A percentile compares a stretch with the other conserved stretches of the same genome.
Conservation (phyloP, 305 asterid genomes). For the Fraxinus ornus region DNA sequence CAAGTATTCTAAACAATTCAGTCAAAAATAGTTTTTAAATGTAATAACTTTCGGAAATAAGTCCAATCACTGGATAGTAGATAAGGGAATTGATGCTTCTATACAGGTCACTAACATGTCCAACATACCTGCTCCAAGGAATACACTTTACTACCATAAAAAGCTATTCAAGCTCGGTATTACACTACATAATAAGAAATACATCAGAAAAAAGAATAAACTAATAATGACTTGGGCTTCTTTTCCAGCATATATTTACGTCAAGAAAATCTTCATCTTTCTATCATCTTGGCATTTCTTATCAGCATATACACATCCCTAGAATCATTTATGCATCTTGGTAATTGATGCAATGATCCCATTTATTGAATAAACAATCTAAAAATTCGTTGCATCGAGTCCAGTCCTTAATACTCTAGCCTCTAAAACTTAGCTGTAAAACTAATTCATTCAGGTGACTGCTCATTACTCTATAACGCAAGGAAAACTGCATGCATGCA, state of each 20-base stretch:
- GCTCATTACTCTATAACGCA: not conserved
- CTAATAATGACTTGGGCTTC: not conserved
- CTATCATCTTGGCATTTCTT: not conserved
- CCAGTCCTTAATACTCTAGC: not conserved
- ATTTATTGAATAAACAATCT: not conserved
- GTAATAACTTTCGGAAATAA: not conserved
- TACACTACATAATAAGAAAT: not conserved
- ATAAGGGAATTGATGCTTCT: not conserved
- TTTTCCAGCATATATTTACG: not conserved
- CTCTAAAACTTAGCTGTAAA: not conserved
- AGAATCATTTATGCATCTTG: not conserved
- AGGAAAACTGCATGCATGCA: not conserved
- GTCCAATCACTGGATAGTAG: not conserved
- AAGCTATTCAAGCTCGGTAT: not conserved
- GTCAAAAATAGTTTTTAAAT: not conserved
- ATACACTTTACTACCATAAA: not conserved
- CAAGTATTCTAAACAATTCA: not conserved
- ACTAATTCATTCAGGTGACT: not conserved
- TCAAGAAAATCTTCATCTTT: not conserved
- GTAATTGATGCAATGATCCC: not conserved
- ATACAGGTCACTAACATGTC: not conserved
- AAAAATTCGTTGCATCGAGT: not conserved
- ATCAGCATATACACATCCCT: not conserved
- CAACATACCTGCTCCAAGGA: not conserved
- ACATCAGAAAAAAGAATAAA: not conserved